phyloP scores from a whole-genome alignment of 192 early-diverging fungal genomes.

The Coemansia nantahalensis region DNA sequence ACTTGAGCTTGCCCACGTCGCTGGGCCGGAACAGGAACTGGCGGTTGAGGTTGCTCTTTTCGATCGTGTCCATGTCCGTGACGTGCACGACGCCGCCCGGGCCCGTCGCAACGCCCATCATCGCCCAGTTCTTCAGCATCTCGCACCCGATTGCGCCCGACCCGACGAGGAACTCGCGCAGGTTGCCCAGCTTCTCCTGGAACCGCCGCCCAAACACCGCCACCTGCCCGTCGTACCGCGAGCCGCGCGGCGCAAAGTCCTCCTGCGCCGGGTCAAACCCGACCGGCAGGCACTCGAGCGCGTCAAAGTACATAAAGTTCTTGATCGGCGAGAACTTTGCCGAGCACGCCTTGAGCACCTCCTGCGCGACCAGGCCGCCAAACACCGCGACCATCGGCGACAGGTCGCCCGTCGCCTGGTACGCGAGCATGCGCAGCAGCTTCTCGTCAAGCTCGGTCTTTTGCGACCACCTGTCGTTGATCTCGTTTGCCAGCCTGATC shows the following conservation, averaged over 20 bases:
- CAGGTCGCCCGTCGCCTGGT: conserved; percentile 85
- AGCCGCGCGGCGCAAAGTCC: conserved; percentile 70
- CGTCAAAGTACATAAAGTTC: conserved; percentile 96
- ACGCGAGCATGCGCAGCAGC: conserved; percentile 83
- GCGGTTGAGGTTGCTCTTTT: conserved; percentile 98
- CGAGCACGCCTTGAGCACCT: conserved; percentile 97
- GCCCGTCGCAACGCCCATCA: conserved; percentile 88
- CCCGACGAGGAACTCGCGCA: conserved; percentile 93
- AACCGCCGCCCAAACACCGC: conserved; percentile 94
- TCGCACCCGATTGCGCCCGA: conserved; percentile 99
- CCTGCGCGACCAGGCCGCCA: conserved; percentile 96
- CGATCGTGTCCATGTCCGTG: conserved; percentile 99
- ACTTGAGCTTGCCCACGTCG: conserved; percentile 92
- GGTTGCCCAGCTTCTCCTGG: conserved; percentile 82
- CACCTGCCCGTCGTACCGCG: conserved; percentile 95
- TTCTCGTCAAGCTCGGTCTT: conserved; percentile 83
- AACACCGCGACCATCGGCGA: conserved; percentile 95
- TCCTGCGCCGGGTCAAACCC: conserved; percentile 64
- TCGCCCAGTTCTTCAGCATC: conserved; percentile 99
- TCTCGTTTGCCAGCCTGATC: conserved; percentile 63
- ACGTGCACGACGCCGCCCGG: conserved; percentile 77
- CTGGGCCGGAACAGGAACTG: conserved; percentile 95
- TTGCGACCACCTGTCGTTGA: conserved; percentile 67
- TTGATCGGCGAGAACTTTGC: conserved; percentile 93
- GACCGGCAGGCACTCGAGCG: conserved; percentile 91